Base-by-base conservation (phyloP, 768 basidiomycete species). In the Suillus tomentosus region DNA sequence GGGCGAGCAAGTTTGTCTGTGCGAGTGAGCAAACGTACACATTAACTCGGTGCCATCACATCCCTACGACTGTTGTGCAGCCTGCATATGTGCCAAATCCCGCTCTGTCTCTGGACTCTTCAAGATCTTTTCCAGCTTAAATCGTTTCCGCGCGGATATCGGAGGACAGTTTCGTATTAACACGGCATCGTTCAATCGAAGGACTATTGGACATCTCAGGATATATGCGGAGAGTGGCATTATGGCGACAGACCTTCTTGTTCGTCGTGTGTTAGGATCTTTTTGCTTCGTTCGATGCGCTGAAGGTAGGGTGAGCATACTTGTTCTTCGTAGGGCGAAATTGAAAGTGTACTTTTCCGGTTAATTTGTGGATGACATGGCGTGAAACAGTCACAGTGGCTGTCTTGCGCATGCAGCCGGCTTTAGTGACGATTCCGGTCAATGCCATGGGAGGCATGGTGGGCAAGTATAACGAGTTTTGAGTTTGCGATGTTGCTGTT, bases 131-230 rank as follows among this genome's bases (percentile, higher is more conserved):
- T 92, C 87, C 56, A 94, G 78, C 58, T 77, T 85, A 79, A 94
- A 94, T 37, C 89, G 82, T 77, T 94, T 94, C 67, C 84, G 79
- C 27, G 89, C 90, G 37, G 92, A 94, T 70, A 91, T 79, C 27
- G 91, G 91, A 48, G 87, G 88, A 74, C 91, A 94, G 70, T 94
- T 91, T 64, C 88, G 89, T 74, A 94, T 94, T 64, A 85, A 75
- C 42, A 94, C 91, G 45, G 84, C 75, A 74, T 94, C 92, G 42
- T 90, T 83, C 71, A 83, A 76, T 27, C 85, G 87, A 56, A 92
- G 81, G 68, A 71, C 92, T 92, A 68, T 56, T 27, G 53, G 48
- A 22, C 62, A 47, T 13, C 59, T 71, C 64, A 65, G 65, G 42
- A 40, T 60, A 53, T 36, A 62, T n/a, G 3, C 50, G 3, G 57